Percentiles rank a stretch among this genome's conserved stretches.
phyloP scores from a whole-genome alignment of 2,329 filamentous ascomycete species.

The Penicillium sp. region DNA sequence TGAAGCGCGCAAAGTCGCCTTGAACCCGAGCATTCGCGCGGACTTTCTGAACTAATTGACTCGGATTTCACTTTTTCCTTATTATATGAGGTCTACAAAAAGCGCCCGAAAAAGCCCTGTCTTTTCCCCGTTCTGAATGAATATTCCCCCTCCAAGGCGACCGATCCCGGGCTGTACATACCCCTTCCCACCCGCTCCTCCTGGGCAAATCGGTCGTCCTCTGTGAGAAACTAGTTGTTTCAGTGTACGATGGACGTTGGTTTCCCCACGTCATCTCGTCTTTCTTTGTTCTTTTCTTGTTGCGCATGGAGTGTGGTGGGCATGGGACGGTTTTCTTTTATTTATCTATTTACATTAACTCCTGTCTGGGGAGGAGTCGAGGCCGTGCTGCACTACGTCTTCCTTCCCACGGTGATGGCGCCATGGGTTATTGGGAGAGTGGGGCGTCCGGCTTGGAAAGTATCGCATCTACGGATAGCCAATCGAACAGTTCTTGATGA shows the following conservation, averaged over 20 bases:
- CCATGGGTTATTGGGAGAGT: constrained; percentile 7
- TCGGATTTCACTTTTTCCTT: constrained; percentile 19
- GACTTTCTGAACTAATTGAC: constrained; percentile 28
- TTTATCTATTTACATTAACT: constrained; percentile 1
- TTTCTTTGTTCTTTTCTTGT: constrained; percentile 23
- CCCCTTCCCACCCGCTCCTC: constrained; percentile 8
- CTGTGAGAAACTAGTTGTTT: constrained; percentile 10
- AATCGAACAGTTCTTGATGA: constrained; percentile 16
- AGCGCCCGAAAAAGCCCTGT: constrained; percentile 31
- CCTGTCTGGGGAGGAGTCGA: constrained; percentile 4
- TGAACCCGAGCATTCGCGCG: constrained; percentile 34
- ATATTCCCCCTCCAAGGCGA: constrained; percentile 30
- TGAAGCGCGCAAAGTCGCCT: constrained; percentile 38
- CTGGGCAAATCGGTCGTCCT: constrained; percentile 22
- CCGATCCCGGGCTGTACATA: constrained; percentile 26
- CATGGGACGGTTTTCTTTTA: constrained; percentile 27
- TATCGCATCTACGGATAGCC: constrained; percentile 16
- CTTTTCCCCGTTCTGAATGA: constrained; percentile 26
- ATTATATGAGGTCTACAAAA: constrained; percentile 29
- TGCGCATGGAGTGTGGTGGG: constrained; percentile 34
- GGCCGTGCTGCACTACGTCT: constrained; percentile 8
- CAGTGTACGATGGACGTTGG: constrained; percentile 31
- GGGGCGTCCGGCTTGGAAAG: constrained; percentile 12
- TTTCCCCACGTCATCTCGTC: constrained; percentile 20
- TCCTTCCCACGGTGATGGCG: constrained; percentile 13